Conservation (phyloP, 2,329 filamentous ascomycete species). For the Fusarium nodosum region DNA sequence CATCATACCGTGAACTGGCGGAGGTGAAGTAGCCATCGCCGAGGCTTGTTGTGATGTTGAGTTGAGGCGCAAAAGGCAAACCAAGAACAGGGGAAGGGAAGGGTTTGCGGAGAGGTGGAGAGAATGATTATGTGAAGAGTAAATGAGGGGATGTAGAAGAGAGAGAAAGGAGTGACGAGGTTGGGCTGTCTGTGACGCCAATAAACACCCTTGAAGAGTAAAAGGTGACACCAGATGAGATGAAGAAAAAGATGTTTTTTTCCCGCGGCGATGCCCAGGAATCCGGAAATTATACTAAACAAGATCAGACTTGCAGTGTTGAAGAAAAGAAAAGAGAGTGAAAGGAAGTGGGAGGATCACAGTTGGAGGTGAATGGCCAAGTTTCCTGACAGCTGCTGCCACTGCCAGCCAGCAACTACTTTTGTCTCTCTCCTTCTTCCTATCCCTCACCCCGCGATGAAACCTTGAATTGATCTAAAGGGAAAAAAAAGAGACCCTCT, state of each 20-base stretch:
- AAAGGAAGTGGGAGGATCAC: not conserved
- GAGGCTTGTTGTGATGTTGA: not conserved
- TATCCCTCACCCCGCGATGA: not conserved
- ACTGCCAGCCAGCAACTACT: slow-evolving; percentile 9
- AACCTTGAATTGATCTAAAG: not conserved
- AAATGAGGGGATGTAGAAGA: not conserved
- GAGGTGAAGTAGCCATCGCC: slow-evolving; percentile 31
- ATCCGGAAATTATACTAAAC: not conserved
- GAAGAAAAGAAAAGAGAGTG: not conserved
- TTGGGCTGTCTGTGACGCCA: slow-evolving; percentile 32
- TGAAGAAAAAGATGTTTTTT: slow-evolving; percentile 6
- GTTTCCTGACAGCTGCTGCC: slow-evolving; percentile 21
- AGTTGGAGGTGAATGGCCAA: not conserved
- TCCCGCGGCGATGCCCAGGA: slow-evolving; percentile 17
- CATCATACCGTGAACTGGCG: slow-evolving; percentile 30
- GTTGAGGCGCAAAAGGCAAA: not conserved
- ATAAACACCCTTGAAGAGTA: slow-evolving; percentile 14
- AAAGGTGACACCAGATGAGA: slow-evolving; percentile 39
- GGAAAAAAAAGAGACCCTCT: not conserved
- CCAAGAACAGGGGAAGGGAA: not conserved
- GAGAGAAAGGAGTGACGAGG: slow-evolving; percentile 14
- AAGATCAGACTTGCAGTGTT: not conserved
- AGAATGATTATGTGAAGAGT: slow-evolving; percentile 7
- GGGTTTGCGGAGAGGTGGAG: not conserved
- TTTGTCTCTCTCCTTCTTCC: not conserved